Percentiles rank a stretch among this genome's conserved stretches.
Evolutionary conservation across 2,329 filamentous ascomycete species (phyloP).

Genomic region (Dactylellina drechsleri): DNA sequence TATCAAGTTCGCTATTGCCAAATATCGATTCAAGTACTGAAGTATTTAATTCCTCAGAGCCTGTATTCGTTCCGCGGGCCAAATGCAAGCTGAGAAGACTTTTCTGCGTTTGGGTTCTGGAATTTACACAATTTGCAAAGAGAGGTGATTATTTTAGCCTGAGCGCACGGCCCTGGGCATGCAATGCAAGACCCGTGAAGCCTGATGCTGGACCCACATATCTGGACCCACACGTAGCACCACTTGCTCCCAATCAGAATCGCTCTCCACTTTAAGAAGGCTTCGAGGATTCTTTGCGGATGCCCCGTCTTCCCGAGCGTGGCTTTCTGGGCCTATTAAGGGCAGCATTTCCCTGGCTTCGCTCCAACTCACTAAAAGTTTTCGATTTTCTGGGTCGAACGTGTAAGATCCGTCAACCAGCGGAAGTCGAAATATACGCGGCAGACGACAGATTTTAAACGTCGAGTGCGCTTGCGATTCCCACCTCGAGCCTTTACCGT

Average conservation of each 20-base stretch:
- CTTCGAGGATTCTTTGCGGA: conserved; percentile 1
- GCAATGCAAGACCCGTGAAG: conserved; percentile 35
- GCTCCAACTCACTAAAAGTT: conserved; percentile 2
- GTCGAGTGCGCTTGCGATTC: conserved; percentile 26
- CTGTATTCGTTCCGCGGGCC: too few species aligned
- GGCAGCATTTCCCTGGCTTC: conserved; percentile 21
- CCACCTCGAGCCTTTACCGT: conserved; percentile 13
- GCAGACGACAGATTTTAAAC: background rate
- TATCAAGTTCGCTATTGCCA: too few species aligned
- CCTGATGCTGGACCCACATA: conserved; percentile 22
- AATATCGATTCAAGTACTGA: too few species aligned
- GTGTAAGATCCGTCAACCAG: conserved; percentile 28
- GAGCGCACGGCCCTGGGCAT: conserved; percentile 29
- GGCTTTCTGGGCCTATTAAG: conserved; percentile 31
- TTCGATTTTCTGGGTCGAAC: background rate
- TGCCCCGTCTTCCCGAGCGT: conserved; percentile 21
- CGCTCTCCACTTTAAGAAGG: conserved; percentile 13
- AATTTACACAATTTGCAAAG: too few species aligned
- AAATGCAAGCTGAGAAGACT: too few species aligned
- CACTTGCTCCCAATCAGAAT: conserved; percentile 28
- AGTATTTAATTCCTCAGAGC: too few species aligned
- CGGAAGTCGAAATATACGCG: conserved; percentile 17
- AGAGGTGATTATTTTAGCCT: conserved; percentile 28
- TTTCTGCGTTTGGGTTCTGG: too few species aligned
- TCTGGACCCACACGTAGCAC: conserved; percentile 3